phyloP scores from a whole-genome alignment of 371 early-diverging fungal genomes.

The Choanephora cucurbitarum region DNA sequence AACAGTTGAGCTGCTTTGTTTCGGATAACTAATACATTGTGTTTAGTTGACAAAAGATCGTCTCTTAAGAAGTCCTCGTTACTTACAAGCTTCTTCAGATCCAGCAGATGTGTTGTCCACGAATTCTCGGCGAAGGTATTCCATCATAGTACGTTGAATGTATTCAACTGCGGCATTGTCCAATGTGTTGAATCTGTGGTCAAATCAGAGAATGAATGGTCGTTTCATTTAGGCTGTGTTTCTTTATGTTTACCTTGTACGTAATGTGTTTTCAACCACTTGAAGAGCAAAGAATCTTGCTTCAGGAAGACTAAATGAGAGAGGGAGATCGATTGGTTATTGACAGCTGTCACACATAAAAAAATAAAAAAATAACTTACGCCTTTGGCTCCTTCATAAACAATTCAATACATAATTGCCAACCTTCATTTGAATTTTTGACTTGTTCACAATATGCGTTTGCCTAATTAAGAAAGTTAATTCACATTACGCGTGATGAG shows the following conservation, averaged over 20 bases:
- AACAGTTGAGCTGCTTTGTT: slow-evolving; percentile 89
- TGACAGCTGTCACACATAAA: too few species aligned
- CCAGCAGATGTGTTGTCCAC: slow-evolving; percentile 51
- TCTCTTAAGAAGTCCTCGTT: too few species aligned
- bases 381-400: slow-evolving; percentile 76
- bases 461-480: slow-evolving; percentile 70
- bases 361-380: slow-evolving; percentile 49
- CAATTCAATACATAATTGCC: slow-evolving; percentile 83
- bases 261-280: slow-evolving; percentile 76
- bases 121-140: slow-evolving; percentile 67
- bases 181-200: slow-evolving; percentile 53
- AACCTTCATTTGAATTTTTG: slow-evolving; percentile 78
- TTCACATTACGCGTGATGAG: slow-evolving; percentile 8
- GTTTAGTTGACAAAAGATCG: too few species aligned
- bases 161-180: slow-evolving; percentile 58
- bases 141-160: slow-evolving; percentile 73
- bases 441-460: slow-evolving; percentile 85
- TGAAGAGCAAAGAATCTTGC: slow-evolving; percentile 86
- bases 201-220: background rate
- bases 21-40: slow-evolving; percentile 69
- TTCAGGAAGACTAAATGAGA: slow-evolving; percentile 64
- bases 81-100: slow-evolving; percentile 60
- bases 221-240: background rate
- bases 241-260: slow-evolving; percentile 52
- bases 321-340: too few species aligned